phyloP scores from a whole-genome alignment of 805 yeast species.

The Maudiozyma barnettii region DNA sequence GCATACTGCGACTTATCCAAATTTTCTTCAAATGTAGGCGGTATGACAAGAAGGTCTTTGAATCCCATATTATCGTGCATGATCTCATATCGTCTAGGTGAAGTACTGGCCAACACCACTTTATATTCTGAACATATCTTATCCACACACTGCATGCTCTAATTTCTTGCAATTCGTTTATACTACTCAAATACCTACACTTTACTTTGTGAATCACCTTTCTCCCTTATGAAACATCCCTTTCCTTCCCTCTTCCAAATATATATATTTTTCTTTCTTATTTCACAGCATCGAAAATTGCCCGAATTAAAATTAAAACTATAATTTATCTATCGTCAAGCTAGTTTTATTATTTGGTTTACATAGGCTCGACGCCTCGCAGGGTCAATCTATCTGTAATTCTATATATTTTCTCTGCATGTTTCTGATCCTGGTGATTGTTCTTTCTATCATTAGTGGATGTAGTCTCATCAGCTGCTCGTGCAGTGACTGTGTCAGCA shows the following conservation, averaged over 20 bases:
- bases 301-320: no score
- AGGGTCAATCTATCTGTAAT: conserved; percentile 22
- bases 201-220: not conserved
- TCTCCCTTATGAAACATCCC: not conserved
- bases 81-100: conserved; percentile 75
- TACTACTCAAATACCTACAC: not conserved
- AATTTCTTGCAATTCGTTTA: not conserved
- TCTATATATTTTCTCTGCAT: conserved; percentile 22
- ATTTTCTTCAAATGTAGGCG: conserved; percentile 71
- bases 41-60: conserved; percentile 35
- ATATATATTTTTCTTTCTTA: no score
- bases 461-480: not conserved
- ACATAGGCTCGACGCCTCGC: conserved; percentile 22
- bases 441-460: not conserved
- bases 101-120: conserved; percentile 70
- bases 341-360: not conserved
- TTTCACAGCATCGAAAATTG: no score
- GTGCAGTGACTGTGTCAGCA: conserved; percentile 5
- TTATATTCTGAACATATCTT: conserved; percentile 8
- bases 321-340: not conserved
- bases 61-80: conserved; percentile 47
- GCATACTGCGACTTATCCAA: conserved; percentile 40
- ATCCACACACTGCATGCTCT: not conserved
- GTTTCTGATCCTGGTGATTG: conserved; percentile 5
- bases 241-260: no score